Base-by-base conservation (phyloP, 139 green algal species). In the Spirogloea muscicola region DNA sequence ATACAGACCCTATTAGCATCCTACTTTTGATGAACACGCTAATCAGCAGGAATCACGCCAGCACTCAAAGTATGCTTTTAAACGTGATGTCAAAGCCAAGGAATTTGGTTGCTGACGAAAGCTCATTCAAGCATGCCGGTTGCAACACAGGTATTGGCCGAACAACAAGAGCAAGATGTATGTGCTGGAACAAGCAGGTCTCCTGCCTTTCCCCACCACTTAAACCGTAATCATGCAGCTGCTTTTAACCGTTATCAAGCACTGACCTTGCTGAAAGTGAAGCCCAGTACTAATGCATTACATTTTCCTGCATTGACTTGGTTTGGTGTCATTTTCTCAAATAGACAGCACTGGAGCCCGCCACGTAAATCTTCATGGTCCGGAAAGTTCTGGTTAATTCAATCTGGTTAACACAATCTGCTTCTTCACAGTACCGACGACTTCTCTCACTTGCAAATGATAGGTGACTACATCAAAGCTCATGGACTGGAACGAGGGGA, bases 91-190 rank as follows among this genome's bases (percentile, higher is more conserved):
- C n/a, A n/a, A n/a, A n/a, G n/a, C n/a, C n/a, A n/a, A n/a, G n/a
- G n/a, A n/a, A n/a, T n/a, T n/a, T n/a, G n/a, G n/a, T n/a, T n/a
- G n/a, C n/a, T n/a, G n/a, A n/a, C n/a, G n/a, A n/a, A n/a, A n/a
- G n/a, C n/a, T n/a, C n/a, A n/a, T n/a, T n/a, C n/a, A n/a, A n/a
- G n/a, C n/a, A n/a, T n/a, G n/a, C n/a, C n/a, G n/a, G n/a, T n/a
- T n/a, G n/a, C n/a, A n/a, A n/a, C n/a, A n/a, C 68, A 76, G 68
- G 49, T 76, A 52, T 31, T 76, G 68, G 68, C 68, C 68, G 29
- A 76, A 76, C 68, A 76, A 76, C 29, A 33, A 38, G 49, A 76
- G 68, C 49, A 59, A 37, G n/a, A 76, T 76, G 68, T 76, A 76
- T 31, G 68, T 76, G n/a, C 49, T 76, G 18, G 68, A 76, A 34